Evolutionary conservation across 805 yeast species (phyloP).

Genomic region (Kodamaea kakaduensis): DNA sequence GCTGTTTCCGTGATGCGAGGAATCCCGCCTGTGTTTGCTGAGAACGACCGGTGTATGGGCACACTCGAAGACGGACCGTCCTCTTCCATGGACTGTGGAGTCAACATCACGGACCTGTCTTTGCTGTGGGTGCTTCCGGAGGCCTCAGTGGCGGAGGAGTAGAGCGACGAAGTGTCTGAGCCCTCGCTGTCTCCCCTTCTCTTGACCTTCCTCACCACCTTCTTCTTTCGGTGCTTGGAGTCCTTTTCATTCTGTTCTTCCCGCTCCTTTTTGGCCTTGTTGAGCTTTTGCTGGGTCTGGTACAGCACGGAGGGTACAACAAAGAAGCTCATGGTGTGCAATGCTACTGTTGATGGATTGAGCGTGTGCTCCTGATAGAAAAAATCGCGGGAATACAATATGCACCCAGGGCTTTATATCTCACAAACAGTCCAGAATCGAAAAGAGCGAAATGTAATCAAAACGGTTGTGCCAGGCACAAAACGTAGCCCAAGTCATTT

Average conservation of each 20-base stretch:
- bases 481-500: no score
- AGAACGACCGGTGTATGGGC: background rate
- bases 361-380: no score
- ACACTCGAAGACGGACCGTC: background rate
- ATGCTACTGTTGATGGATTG: background rate
- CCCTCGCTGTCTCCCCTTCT: background rate
- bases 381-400: no score
- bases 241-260: slow-evolving; percentile 14
- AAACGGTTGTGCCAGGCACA: no score
- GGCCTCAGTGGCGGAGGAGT: slow-evolving; percentile 5
- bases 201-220: slow-evolving; percentile 7
- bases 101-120: background rate
- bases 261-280: slow-evolving; percentile 16
- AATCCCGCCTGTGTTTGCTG: background rate
- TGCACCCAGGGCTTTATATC: no score
- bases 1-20: background rate
- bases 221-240: slow-evolving; percentile 14
- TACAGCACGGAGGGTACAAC: slow-evolving; percentile 39
- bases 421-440: no score
- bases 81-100: slow-evolving; percentile 1
- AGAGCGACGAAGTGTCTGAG: slow-evolving; percentile 7
- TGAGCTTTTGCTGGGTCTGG: slow-evolving; percentile 38
- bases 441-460: no score
- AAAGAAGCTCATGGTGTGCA: slow-evolving; percentile 30
- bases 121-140: background rate